phyloP scores from a whole-genome alignment of 306 rosid species.

The Vachellia collinsii region DNA sequence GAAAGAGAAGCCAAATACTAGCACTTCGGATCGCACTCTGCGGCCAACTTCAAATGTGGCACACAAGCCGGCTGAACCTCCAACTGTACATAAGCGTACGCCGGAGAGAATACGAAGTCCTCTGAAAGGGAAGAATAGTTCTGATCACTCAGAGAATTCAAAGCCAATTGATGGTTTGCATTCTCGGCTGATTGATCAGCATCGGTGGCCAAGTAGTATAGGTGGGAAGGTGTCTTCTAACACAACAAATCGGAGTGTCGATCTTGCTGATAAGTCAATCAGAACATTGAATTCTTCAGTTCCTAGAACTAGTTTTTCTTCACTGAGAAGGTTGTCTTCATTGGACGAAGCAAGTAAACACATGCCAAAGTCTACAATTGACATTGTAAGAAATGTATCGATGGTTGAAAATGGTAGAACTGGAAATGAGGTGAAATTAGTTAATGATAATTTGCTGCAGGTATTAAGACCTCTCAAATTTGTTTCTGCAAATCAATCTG shows the following conservation, averaged over 20 bases:
- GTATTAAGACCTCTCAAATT: constrained; percentile 52
- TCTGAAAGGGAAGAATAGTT: constrained; percentile 57
- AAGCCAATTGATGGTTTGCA: constrained; percentile 66
- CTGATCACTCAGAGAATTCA: constrained; percentile 83
- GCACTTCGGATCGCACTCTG: constrained; percentile 66
- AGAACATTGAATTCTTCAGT: constrained; percentile 44
- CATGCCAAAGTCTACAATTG: constrained; percentile 54
- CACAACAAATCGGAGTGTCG: constrained; percentile 52
- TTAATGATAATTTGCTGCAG: constrained; percentile 46
- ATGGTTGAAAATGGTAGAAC: constrained; percentile 45
- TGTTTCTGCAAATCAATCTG: constrained; percentile 45
- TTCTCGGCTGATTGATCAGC: constrained; percentile 71
- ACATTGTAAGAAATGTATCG: constrained; percentile 41
- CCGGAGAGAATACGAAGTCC: constrained; percentile 90
- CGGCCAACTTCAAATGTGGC: constrained; percentile 81
- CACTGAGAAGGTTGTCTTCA: constrained; percentile 50
- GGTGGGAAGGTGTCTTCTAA: constrained; percentile 63
- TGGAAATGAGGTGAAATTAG: constrained; percentile 48
- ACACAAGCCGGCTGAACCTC: constrained; percentile 56
- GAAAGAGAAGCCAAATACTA: constrained; percentile 68
- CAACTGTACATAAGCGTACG: constrained; percentile 55
- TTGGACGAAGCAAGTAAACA: constrained; percentile 52
- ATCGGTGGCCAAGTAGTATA: constrained; percentile 77
- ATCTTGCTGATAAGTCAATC: constrained; percentile 50
- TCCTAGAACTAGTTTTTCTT: constrained; percentile 51